Evolutionary conservation across 805 yeast species (phyloP).

Genomic region (Danielozyma ontarioensis): DNA sequence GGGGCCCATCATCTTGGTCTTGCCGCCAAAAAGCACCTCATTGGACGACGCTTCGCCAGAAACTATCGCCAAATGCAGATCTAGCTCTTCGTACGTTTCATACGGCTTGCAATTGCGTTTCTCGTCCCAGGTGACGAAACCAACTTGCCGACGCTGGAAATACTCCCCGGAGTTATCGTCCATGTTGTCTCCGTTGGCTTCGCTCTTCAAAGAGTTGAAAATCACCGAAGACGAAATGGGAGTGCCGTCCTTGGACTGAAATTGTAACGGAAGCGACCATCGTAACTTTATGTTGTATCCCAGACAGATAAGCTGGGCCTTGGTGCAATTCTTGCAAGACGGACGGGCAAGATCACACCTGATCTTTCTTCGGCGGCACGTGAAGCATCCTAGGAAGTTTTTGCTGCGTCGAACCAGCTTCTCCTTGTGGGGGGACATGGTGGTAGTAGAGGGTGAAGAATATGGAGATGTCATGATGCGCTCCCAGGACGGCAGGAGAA

Average conservation of each 20-base stretch:
- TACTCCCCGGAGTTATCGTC: conserved; percentile 30
- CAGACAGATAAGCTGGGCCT: conserved; percentile 64
- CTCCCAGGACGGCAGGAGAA: too few species aligned
- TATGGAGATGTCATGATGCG: too few species aligned
- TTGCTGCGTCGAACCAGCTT: conserved; percentile 34
- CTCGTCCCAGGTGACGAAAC: conserved; percentile 66
- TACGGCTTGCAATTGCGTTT: conserved; percentile 44
- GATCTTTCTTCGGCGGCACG: conserved; percentile 76
- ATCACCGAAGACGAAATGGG: conserved; percentile 26
- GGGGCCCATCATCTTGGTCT: conserved; percentile 61
- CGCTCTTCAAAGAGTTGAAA: conserved; percentile 11
- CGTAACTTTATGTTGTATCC: conserved; percentile 80
- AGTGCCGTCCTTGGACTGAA: conserved; percentile 22
- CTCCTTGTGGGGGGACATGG: too few species aligned
- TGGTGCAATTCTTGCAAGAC: conserved; percentile 62
- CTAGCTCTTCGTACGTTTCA: conserved; percentile 78
- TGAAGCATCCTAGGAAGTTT: conserved; percentile 84
- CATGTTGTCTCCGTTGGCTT: conserved; percentile 6
- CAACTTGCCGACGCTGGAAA: conserved; percentile 67
- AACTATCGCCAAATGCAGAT: conserved; percentile 51
- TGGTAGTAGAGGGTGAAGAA: too few species aligned
- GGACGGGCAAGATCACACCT: conserved; percentile 77
- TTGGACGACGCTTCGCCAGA: conserved; percentile 28
- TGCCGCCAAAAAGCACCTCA: not conserved
- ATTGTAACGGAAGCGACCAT: conserved; percentile 58